Conservation (phyloP, 1,139 yeast genomes). For the Diutina rugosa region DNA sequence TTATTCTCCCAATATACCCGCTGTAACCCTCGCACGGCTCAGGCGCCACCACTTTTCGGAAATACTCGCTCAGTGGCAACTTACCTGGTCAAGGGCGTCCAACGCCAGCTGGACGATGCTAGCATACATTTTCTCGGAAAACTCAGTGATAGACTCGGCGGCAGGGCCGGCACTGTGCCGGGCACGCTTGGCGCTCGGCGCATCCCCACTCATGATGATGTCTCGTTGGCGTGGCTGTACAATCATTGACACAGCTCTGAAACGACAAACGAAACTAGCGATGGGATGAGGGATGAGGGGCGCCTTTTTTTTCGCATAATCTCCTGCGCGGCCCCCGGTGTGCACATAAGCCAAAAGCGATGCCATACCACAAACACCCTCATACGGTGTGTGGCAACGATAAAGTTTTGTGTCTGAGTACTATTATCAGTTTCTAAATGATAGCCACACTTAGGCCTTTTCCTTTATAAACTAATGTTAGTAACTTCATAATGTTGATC, state of each 20-base stretch:
- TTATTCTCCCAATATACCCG: not conserved
- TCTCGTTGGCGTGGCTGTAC: slow-evolving; percentile 1
- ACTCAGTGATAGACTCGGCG: slow-evolving; percentile 5
- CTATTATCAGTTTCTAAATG: too few relatives aligned
- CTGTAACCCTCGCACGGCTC: not conserved
- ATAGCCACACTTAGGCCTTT: too few relatives aligned
- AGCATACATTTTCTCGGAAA: slow-evolving; percentile 46
- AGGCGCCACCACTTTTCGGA: not conserved
- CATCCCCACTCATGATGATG: not conserved
- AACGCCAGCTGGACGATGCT: slow-evolving; percentile 58
- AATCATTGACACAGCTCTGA: not conserved
- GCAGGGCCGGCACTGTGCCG: not conserved
- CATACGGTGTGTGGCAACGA: too few relatives aligned
- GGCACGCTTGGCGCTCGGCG: not conserved
- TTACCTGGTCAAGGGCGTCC: slow-evolving; percentile 52
- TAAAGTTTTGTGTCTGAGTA: too few relatives aligned
- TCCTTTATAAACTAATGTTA: too few relatives aligned
- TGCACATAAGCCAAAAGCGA: not conserved
- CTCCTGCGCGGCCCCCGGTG: not conserved
- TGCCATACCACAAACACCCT: too few relatives aligned
- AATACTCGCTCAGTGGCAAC: slow-evolving; percentile 12
- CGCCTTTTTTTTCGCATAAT: not conserved
- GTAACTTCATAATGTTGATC: too few relatives aligned
- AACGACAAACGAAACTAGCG: not conserved
- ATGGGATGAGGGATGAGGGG: not conserved